Percentiles rank a stretch among this genome's conserved stretches.
Evolutionary conservation across 768 basidiomycete genomes (phyloP).

Genomic region (Jaapia argillacea): DNA sequence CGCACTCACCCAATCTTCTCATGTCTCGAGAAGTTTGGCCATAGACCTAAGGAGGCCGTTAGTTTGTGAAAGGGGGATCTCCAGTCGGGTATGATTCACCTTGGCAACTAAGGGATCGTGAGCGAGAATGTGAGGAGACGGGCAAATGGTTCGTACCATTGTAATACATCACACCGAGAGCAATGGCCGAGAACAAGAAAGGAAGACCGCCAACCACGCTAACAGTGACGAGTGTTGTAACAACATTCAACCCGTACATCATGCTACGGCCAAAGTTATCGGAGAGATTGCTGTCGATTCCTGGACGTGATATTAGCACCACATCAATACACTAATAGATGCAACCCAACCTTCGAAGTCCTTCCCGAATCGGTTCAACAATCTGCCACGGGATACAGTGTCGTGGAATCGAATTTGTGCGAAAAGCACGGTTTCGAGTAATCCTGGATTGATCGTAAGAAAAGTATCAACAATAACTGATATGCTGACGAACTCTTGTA

Average conservation of each 20-base stretch:
- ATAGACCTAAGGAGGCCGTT: slow-evolving; percentile 32
- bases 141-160: slow-evolving; percentile 36
- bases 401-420: slow-evolving; percentile 91
- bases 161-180: slow-evolving; percentile 58
- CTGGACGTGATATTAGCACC: slow-evolving; percentile 22
- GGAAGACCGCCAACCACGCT: slow-evolving; percentile 70
- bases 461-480: background rate
- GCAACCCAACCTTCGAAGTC: slow-evolving; percentile 60
- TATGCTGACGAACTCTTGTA: slow-evolving; percentile 65
- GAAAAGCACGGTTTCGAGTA: slow-evolving; percentile 76
- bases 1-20: slow-evolving; percentile 55
- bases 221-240: slow-evolving; percentile 64
- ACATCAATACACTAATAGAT: background rate
- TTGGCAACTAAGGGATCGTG: slow-evolving; percentile 21
- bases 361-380: slow-evolving; percentile 81
- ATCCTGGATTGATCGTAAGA: slow-evolving; percentile 20
- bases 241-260: slow-evolving; percentile 57
- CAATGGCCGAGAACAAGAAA: slow-evolving; percentile 51
- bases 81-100: slow-evolving; percentile 18
- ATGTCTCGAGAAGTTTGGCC: slow-evolving; percentile 84
- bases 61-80: background rate
- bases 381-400: slow-evolving; percentile 76
- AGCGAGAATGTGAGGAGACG: slow-evolving; percentile 18
- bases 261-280: slow-evolving; percentile 81
- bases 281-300: slow-evolving; percentile 73